phyloP scores from a whole-genome alignment of 306 rosid species.

The Acacia acuminata region DNA sequence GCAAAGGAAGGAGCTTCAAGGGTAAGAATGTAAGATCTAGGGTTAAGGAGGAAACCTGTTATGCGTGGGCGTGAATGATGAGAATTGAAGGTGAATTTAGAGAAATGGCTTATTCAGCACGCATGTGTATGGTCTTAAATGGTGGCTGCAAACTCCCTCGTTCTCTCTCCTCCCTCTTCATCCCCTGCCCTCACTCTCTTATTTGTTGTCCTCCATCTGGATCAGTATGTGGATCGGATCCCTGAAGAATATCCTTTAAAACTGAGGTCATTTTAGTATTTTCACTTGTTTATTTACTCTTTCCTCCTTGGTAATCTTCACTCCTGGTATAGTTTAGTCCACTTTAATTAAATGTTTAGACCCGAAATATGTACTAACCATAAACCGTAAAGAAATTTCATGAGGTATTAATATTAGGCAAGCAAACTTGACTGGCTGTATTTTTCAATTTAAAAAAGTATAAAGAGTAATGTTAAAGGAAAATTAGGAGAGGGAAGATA shows the following conservation, averaged over 20 bases:
- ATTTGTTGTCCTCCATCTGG: constrained; percentile 14
- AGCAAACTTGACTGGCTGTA: not conserved
- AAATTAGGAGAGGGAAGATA: too few relatives aligned
- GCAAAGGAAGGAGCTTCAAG: constrained; percentile 39
- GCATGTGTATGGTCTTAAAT: constrained; percentile 56
- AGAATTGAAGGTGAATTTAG: constrained; percentile 15
- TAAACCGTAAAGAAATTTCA: not conserved
- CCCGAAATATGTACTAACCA: not conserved
- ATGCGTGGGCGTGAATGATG: constrained; percentile 12
- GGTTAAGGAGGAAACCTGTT: constrained; percentile 41
- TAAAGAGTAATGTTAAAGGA: not conserved
- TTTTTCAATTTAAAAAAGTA: too few relatives aligned
- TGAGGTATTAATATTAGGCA: too few relatives aligned
- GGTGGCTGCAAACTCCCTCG: constrained; percentile 44
- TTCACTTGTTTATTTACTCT: not conserved
- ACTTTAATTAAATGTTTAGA: not conserved
- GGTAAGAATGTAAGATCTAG: constrained; percentile 55
- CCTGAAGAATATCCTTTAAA: constrained; percentile 32
- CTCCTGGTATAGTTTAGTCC: not conserved
- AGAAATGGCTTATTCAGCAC: constrained; percentile 53
- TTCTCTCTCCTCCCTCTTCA: constrained; percentile 13
- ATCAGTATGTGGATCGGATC: constrained; percentile 29
- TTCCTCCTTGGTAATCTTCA: not conserved
- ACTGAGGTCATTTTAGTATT: constrained; percentile 22
- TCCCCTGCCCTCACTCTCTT: not conserved